Evolutionary conservation across 2,329 filamentous ascomycete genomes (phyloP).

Genomic region (Ophiostoma ulmi): DNA sequence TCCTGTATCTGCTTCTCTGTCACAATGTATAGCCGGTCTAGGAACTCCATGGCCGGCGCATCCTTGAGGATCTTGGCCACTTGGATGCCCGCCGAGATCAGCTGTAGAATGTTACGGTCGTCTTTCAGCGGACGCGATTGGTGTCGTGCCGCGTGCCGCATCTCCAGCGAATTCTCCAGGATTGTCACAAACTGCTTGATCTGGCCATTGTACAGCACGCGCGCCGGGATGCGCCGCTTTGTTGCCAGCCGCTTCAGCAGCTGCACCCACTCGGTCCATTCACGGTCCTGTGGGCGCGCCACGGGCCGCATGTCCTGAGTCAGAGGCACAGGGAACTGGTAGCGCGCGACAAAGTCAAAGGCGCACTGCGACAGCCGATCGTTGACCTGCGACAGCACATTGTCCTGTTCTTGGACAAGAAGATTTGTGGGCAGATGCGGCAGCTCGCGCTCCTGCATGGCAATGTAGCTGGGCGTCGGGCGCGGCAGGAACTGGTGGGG

Average conservation of each 20-base stretch:
- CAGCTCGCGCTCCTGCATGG: constrained; percentile 72
- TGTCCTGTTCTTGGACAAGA: constrained; percentile 77
- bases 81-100: constrained; percentile 81
- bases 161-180: constrained; percentile 80
- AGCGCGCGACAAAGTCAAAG: constrained; percentile 86
- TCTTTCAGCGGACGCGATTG: constrained; percentile 79
- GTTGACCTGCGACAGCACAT: constrained; percentile 73
- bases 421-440: constrained; percentile 79
- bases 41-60: constrained; percentile 73
- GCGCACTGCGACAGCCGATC: constrained; percentile 79
- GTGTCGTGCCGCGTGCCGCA: constrained; percentile 79
- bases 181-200: constrained; percentile 89
- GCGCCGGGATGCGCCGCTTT: constrained; percentile 76
- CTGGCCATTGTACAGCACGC: constrained; percentile 81
- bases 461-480: constrained; percentile 64
- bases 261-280: constrained; percentile 92
- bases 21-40: constrained; percentile 74
- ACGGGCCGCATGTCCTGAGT: constrained; percentile 76
- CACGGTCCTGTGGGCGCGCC: constrained; percentile 67
- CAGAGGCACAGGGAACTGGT: constrained; percentile 82
- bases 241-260: constrained; percentile 79
- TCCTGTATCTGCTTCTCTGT: constrained; percentile 76
- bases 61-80: constrained; percentile 85
- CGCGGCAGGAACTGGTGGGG: constrained; percentile 76
- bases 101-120: constrained; percentile 80